These are phyloP conservation scores for Cytospora chrysosperma DNA, from an alignment of 2,329 filamentous ascomycete genomes.

Conservation along the genomic window DNA sequence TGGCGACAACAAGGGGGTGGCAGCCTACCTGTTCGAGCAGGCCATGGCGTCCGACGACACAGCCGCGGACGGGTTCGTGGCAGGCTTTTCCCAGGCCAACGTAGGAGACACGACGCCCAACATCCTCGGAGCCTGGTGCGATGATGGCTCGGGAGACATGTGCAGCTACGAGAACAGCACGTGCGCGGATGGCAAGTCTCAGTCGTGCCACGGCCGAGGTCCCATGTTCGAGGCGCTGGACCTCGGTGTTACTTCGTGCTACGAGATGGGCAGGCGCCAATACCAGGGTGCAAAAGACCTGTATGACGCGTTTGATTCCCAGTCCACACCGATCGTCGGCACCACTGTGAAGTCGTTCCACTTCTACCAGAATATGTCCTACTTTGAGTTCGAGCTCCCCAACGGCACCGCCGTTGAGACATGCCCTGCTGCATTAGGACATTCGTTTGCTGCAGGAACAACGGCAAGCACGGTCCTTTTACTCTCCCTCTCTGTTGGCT, in stretches of 20 bases:
- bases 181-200: slow-evolving; percentile 64
- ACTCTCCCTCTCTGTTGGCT: neutral
- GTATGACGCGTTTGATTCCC: slow-evolving; percentile 47
- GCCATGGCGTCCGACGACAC: slow-evolving; percentile 52
- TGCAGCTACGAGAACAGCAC: slow-evolving; percentile 78
- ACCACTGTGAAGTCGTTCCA: slow-evolving; percentile 75
- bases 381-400: slow-evolving; percentile 68
- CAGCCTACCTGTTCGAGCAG: slow-evolving; percentile 79
- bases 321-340: slow-evolving; percentile 55
- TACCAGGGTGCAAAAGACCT: slow-evolving; percentile 56
- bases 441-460: slow-evolving; percentile 87
- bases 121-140: slow-evolving; percentile 78
- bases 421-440: slow-evolving; percentile 82
- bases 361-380: slow-evolving; percentile 74
- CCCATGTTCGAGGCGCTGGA: slow-evolving; percentile 66
- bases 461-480: slow-evolving; percentile 40
- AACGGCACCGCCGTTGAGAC: slow-evolving; percentile 72
- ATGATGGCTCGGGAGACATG: slow-evolving; percentile 70
- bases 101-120: slow-evolving; percentile 90
- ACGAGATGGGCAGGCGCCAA: slow-evolving; percentile 70
- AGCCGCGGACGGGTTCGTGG: slow-evolving; percentile 69
- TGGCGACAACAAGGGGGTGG: slow-evolving; percentile 92
- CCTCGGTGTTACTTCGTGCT: slow-evolving; percentile 71
- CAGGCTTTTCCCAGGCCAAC: slow-evolving; percentile 87
- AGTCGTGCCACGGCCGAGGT: slow-evolving; percentile 69